A percentile compares a stretch with the other conserved stretches of the same genome.
Conservation (phyloP, 2,329 filamentous ascomycete genomes). For the Orbilia blumenaviensis region DNA sequence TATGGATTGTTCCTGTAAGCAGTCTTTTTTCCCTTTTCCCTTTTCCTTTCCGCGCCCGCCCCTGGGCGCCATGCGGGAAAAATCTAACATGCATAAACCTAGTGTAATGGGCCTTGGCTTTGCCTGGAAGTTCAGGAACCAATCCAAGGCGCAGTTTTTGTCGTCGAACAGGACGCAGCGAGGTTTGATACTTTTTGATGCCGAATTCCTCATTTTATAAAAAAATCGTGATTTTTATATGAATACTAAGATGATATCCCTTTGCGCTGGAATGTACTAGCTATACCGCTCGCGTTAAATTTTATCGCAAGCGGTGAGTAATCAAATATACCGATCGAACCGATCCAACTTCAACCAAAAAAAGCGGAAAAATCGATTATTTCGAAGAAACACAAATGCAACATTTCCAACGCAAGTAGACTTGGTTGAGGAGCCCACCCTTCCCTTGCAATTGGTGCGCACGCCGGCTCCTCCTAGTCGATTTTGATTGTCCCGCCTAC, state of each 20-base stretch:
- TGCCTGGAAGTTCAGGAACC: slow-evolving; percentile 68
- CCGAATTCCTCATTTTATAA: slow-evolving; percentile 45
- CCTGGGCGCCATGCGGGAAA: no score
- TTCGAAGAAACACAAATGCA: slow-evolving; percentile 16
- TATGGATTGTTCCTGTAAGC: slow-evolving; percentile 79
- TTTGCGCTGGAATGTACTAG: slow-evolving; percentile 65
- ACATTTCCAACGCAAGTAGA: slow-evolving; percentile 25
- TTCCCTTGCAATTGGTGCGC: no score
- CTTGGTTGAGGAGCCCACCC: slow-evolving; percentile 14
- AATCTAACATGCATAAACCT: slow-evolving; percentile 12
- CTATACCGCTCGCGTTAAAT: slow-evolving; percentile 82
- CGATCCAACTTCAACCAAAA: slow-evolving; percentile 59
- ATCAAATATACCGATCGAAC: slow-evolving; percentile 61
- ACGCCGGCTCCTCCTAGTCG: background rate
- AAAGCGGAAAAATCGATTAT: slow-evolving; percentile 64
- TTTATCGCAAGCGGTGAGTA: slow-evolving; percentile 93
- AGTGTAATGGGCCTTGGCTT: slow-evolving; percentile 72
- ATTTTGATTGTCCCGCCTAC: background rate
- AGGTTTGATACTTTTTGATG: slow-evolving; percentile 68
- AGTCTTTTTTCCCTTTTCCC: background rate
- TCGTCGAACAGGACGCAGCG: slow-evolving; percentile 82
- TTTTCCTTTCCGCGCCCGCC: no score
- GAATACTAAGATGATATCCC: slow-evolving; percentile 9
- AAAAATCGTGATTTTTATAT: background rate
- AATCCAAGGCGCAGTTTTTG: slow-evolving; percentile 76